Percentiles rank a stretch among this genome's conserved stretches.
These are phyloP conservation scores for Trichophyton schoenleinii DNA, from an alignment of 2,329 filamentous ascomycete genomes.

Conservation along the genomic window DNA sequence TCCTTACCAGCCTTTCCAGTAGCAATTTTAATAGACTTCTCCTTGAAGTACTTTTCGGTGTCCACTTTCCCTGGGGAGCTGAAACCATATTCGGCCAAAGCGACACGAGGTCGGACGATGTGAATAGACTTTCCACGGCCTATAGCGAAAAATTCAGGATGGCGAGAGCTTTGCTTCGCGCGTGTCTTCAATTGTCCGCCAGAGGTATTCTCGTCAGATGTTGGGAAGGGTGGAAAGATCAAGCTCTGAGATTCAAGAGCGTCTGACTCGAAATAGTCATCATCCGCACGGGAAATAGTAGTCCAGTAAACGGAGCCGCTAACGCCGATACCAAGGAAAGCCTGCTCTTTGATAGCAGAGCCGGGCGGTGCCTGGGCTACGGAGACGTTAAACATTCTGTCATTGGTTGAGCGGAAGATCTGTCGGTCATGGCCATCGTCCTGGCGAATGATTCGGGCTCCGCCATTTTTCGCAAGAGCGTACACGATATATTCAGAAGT, in stretches of 20 bases:
- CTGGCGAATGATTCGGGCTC: slow-evolving; percentile 85
- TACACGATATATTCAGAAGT: slow-evolving; percentile 89
- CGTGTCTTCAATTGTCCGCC: slow-evolving; percentile 92
- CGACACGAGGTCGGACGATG: slow-evolving; percentile 56
- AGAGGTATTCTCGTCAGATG: slow-evolving; percentile 78
- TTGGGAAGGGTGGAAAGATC: slow-evolving; percentile 72
- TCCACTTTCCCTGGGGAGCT: slow-evolving; percentile 51
- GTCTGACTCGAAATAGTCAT: slow-evolving; percentile 65
- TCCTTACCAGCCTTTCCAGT: slow-evolving; percentile 98
- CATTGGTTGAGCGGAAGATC: slow-evolving; percentile 79
- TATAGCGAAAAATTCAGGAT: slow-evolving; percentile 89
- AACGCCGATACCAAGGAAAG: slow-evolving; percentile 82
- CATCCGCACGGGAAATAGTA: slow-evolving; percentile 60
- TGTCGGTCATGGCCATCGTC: slow-evolving; percentile 85
- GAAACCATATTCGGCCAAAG: slow-evolving; percentile 40
- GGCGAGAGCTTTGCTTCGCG: slow-evolving; percentile 74
- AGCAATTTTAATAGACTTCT: slow-evolving; percentile 83
- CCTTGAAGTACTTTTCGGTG: slow-evolving; percentile 72
- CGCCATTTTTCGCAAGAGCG: slow-evolving; percentile 83
- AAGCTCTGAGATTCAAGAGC: slow-evolving; percentile 77
- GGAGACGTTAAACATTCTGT: slow-evolving; percentile 89
- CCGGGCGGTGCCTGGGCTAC: slow-evolving; percentile 56
- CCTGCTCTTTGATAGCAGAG: slow-evolving; percentile 52
- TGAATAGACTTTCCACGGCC: slow-evolving; percentile 93
- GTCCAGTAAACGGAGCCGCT: slow-evolving; percentile 97